Conservation (phyloP, 441 rosid species). For the Flueggea neowawraea region DNA sequence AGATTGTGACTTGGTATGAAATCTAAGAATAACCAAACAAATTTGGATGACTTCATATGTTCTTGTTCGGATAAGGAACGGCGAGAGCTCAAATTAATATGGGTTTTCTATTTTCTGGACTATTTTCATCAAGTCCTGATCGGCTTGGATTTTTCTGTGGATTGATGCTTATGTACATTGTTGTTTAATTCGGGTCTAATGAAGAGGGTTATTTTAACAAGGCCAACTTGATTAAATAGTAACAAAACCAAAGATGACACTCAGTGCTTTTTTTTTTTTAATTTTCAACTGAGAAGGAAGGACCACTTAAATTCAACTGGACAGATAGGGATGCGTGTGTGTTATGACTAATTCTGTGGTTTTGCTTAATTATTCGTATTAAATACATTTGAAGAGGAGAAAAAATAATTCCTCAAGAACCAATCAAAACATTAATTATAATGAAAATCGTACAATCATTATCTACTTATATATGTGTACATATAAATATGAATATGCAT, state of each 20-base stretch:
- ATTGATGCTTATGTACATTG: not conserved
- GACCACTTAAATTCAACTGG: conserved; percentile 1
- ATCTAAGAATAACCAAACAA: conserved; percentile 16
- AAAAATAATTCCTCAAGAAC: too few species aligned
- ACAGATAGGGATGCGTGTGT: conserved; percentile 6
- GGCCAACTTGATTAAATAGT: conserved; percentile 14
- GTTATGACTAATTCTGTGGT: not conserved
- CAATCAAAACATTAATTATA: too few species aligned
- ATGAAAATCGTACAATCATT: too few species aligned
- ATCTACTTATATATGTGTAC: too few species aligned
- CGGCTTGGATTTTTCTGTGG: conserved; percentile 7
- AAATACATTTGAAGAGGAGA: not conserved
- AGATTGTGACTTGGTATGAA: conserved; percentile 21
- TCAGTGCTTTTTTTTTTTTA: not conserved
- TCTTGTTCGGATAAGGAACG: conserved; percentile 27
- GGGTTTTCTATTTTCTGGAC: not conserved
- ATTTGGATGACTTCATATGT: conserved; percentile 1
- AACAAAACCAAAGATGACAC: not conserved
- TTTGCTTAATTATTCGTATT: not conserved
- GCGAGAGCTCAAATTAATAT: not conserved
- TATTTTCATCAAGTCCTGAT: conserved; percentile 9
- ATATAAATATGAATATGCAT: too few species aligned
- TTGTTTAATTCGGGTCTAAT: not conserved
- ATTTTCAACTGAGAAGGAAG: not conserved
- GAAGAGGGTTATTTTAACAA: not conserved